Conservation (phyloP, 2,329 filamentous ascomycete genomes). For the Chalaropsis thielavioides region DNA sequence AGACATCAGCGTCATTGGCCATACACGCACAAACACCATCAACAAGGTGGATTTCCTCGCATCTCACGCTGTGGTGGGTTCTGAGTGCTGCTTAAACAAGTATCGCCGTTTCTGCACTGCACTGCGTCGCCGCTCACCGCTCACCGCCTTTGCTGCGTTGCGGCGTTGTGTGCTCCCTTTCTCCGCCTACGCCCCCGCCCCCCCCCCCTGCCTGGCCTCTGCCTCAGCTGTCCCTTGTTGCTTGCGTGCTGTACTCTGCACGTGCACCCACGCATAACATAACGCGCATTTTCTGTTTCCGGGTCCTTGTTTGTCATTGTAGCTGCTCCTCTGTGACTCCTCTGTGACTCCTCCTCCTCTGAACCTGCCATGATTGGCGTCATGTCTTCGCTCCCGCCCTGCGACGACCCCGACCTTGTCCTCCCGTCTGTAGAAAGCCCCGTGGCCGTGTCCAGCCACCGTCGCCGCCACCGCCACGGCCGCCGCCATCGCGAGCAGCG, state of each 20-base stretch:
- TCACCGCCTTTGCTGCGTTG: background rate
- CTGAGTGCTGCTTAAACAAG: too few species aligned
- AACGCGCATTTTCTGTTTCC: background rate
- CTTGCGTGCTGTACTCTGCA: background rate
- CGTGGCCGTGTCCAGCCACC: background rate
- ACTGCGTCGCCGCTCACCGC: background rate
- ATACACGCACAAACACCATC: too few species aligned
- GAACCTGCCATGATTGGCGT: slow-evolving; percentile 3
- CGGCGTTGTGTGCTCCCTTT: too few species aligned
- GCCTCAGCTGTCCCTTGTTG: too few species aligned
- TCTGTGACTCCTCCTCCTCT: background rate
- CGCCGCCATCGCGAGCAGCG: background rate
- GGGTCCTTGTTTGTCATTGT: too few species aligned
- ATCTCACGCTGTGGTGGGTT: too few species aligned
- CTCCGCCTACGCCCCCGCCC: too few species aligned
- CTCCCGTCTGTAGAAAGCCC: slow-evolving; percentile 12
- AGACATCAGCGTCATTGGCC: too few species aligned
- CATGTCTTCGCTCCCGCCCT: slow-evolving; percentile 7
- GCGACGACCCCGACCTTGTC: slow-evolving; percentile 10
- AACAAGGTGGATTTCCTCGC: too few species aligned
- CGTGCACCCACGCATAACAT: background rate
- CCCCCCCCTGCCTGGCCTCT: too few species aligned
- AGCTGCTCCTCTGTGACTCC: too few species aligned
- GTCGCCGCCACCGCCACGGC: background rate
- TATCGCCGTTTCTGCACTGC: background rate